Evolutionary conservation across 257 asterid species (phyloP), one percentile per base, ranked within the genome.

Genomic region (Anisodus tanguticus): DNA sequence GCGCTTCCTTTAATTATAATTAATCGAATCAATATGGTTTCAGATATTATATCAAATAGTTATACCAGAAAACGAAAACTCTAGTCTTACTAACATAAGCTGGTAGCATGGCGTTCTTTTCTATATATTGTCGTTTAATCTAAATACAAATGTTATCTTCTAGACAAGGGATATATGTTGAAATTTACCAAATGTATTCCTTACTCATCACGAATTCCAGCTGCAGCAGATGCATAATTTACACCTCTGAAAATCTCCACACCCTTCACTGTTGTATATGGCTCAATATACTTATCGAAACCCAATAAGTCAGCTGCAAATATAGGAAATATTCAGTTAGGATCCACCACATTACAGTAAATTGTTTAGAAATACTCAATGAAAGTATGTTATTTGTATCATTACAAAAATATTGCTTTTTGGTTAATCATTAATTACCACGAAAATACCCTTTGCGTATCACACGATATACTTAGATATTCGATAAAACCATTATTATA

Each of bases 211-310:
- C 83, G 87, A 79, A 89, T 87, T 86, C 92, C 90, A 5, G 89
- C 89, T 10, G 83, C 87, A 0, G 86, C 90, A 22, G 91, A 89
- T n/a, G 86, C 91, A 55, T 89, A 89, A 58, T 89, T 89, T 55
- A 88, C 90, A 4, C 91, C 91, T 62, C 55, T 84, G 2, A 86
- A 66, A 43, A 84, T 79, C 3, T 82, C 85, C 35, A 4, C 47
- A 39, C 85, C 81, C 4, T 58, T 78, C 16, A 85, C 88, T 1
- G 82, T 86, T 7, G 87, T 85, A 51, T 62, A 89, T 9, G 89
- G 87, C 41, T 88, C 89, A 60, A 89, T 84, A 55, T 45, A 81
- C 4, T 11, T 82, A 2, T 86, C 77, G 5, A 89, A 87, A 12
- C 92, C 92, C 12, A 87, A 53, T 0, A 82, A 16, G 19, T 88